Base-by-base conservation (phyloP, 2,329 filamentous ascomycete species). In the Monosporascus sp. region DNA sequence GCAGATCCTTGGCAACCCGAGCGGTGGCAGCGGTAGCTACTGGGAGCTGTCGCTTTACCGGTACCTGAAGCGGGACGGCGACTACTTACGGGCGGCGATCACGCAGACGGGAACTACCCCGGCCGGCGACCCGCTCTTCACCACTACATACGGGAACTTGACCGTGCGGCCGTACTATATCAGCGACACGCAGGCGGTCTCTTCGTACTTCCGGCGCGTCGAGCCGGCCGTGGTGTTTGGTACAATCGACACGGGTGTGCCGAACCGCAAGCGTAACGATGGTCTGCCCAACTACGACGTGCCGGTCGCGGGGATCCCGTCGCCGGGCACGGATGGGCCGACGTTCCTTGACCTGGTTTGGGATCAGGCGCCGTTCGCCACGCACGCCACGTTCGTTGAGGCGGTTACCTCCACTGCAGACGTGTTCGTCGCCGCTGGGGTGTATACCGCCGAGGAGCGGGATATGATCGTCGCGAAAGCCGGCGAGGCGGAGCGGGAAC, bases 311-410 rank as follows among this genome's bases (percentile, higher is more conserved):
- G 66, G 66, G 1, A 57, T 68, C 8, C 41, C 47, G 37, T 64
- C 61, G 16, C 67, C 67, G 1, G 67, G 66, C 11, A 57, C 58
- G 8, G 66, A 69, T 49, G 66, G 67, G 36, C 66, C 62, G 47
- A 69, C 67, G 5, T 68, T 69, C 51, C 55, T 69, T 3, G 67
- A 69, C 46, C 9, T 68, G 20, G 52, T 69, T 1, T 69, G 66
- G 66, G 66, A 68, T 31, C 50, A 58, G 41, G 62, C 67, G 34
- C 67, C 66, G n/a, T 69, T 69, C 46, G 56, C 41, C 0, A 53
- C 57, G 14, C 65, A 68, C 16, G 56, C 50, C 9, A 55, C 27
- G 3, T 68, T 68, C 31, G 61, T 69, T 3, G 49, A 58, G 37
- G 53, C 57, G 8, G 64, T 68, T 8, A 53, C 52, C 3, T 51